Base-by-base conservation (phyloP, 345 rosid species). In the Populus alba region DNA sequence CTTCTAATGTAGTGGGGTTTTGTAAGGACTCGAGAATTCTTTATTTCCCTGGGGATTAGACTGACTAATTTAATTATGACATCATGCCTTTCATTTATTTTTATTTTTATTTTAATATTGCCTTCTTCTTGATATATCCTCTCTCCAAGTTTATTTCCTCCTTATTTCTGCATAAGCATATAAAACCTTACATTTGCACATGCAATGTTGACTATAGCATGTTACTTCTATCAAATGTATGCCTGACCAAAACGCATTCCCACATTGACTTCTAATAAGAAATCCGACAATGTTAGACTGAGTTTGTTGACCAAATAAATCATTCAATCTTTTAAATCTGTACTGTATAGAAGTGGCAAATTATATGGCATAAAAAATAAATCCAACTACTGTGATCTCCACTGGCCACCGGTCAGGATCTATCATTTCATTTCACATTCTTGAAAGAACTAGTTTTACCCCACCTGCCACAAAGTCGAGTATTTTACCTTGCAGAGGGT, bases 151-250 rank as follows among this genome's bases (percentile, higher is more conserved):
- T 15, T 39, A 73, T 63, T 78, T 73, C 78, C 72, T 66, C 31
- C 66, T 68, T 55, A 43, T 72, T 73, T 75, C 63, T 72, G 61
- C 39, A 66, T 18, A 37, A 20, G 31, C 13, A 70, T 25, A 78
- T 67, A 67, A 23, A 68, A 47, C 66, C 73, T 77, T 51, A 81
- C 61, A 53, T 35, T 70, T 39, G 87, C 94, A 91, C 97, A 92
- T 90, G 93, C 84, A 57, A 35, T 85, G 86, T 88, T 89, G 91
- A 88, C 92, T 77, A 83, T 66, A 86, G 80, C 91, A 91, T 89
- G 92, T 88, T 89, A 91, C 83, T 85, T 86, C 89, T 83, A 82
- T 83, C 77, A 77, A 86, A 88, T 86, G 87, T 88, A 80, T 80
- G 83, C 86, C 88, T 79, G 81, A 81, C 87, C 81, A 82, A 66